These are phyloP conservation scores for Chlamydomonas sp. DNA, from an alignment of 139 green algal genomes.

Conservation along the genomic window DNA sequence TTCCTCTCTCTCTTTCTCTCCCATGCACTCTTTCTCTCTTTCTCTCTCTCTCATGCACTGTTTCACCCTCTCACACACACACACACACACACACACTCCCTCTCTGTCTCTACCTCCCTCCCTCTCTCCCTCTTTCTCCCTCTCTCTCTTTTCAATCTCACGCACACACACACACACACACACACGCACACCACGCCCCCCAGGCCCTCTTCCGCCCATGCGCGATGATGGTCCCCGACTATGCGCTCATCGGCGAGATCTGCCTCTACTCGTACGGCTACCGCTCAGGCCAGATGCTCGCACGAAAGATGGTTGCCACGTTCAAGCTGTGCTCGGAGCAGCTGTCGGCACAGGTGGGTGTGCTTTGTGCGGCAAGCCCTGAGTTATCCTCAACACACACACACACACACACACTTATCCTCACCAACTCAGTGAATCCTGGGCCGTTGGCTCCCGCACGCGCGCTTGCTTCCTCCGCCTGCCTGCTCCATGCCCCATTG, in stretches of 20 bases:
- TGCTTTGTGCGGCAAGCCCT: slow-evolving; percentile 16
- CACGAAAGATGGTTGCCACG: slow-evolving; percentile 76
- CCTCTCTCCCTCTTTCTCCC: too few relatives aligned
- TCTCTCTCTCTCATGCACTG: too few relatives aligned
- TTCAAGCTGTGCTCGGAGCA: slow-evolving; percentile 84
- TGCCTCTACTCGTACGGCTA: slow-evolving; percentile 63
- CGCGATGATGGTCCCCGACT: slow-evolving; percentile 78
- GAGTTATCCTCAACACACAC: too few relatives aligned
- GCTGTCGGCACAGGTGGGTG: too few relatives aligned
- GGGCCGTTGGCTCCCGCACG: too few relatives aligned
- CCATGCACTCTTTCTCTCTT: too few relatives aligned
- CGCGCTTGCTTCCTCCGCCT: too few relatives aligned
- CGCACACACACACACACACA: neutral
- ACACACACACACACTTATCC: too few relatives aligned
- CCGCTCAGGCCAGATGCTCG: slow-evolving; percentile 37
- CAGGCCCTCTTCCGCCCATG: slow-evolving; percentile 62
- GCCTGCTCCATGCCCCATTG: too few relatives aligned
- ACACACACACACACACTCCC: neutral
- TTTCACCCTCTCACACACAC: neutral
- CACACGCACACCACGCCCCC: neutral
- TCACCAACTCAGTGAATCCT: too few relatives aligned
- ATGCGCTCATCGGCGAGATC: slow-evolving; percentile 69
- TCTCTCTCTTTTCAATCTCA: slow-evolving; percentile 18
- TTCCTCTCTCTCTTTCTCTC: too few relatives aligned
- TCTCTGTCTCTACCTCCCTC: neutral